Evolutionary conservation across 2,329 filamentous ascomycete genomes (phyloP), one percentile per base, ranked within the genome.

Genomic region (Pseudogymnoascus verrucosus): DNA sequence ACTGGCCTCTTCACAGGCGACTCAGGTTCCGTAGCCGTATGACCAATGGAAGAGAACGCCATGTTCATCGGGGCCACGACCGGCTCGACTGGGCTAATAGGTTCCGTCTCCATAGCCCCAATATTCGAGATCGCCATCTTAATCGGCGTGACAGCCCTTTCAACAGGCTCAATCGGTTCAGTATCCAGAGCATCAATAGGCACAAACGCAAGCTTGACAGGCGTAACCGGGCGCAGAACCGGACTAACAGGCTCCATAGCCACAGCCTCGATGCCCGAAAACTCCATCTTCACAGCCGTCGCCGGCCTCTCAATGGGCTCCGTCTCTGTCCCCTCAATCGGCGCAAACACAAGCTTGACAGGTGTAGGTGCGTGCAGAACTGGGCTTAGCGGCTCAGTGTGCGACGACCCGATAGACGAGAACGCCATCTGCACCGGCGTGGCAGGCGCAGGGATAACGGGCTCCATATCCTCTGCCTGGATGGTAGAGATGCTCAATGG

Each of bases 81-180:
- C 60, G 23, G 19, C 36, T 39, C 16, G 26, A 34, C 21, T 4
- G 40, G 60, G 28, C 16, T 70, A 47, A 67, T 69, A 66, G 2
- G 74, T 66, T 76, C 73, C 1, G 78, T 78, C 65, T 79, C 74
- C 61, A 80, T 75, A 2, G 78, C 77, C 4, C 72, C 65, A 44
- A 80, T 73, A 2, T 71, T 67, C 2, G 79, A 79, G 36, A 80
- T 67, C 0, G 70, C 74, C 19, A 80, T 66, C 7, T 74, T 72
- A 0, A 68, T 68, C 1, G 67, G 19, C 2, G 26, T 47, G 5
- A 19, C 26, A 36, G 7, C 5, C 19, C 19, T 31, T 5, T 28
- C 60, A 51, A 42, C 21, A 6, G 60, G 60, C 5, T 21, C 26
- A 42, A 39, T 1, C 16, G 36, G 36, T 28, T 34, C 60, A 64